These are phyloP conservation scores for Hemileia vastatrix DNA, from an alignment of 1,284 basidiomycete genomes.

Conservation along the genomic window DNA sequence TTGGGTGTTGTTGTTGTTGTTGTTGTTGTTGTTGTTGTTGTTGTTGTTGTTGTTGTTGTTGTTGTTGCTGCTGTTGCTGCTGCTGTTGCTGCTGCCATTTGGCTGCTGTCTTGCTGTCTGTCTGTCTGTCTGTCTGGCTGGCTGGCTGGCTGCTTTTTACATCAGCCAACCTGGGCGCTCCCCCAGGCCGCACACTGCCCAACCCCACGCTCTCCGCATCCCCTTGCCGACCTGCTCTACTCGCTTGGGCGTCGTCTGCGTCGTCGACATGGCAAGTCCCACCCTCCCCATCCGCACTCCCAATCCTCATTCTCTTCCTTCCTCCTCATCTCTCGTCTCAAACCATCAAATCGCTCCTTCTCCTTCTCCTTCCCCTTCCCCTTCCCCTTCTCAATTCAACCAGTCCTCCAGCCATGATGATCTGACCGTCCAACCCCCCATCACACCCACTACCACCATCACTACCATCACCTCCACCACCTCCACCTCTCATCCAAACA, in stretches of 20 bases:
- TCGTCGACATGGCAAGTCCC: conserved; percentile 24
- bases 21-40: neutral
- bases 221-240: conserved; percentile 8
- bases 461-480: neutral
- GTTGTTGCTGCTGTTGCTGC: conserved; percentile 3
- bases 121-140: conserved; percentile 22
- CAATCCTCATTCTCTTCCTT: neutral
- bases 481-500: neutral
- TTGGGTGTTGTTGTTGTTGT: conserved; percentile 8
- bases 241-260: conserved; percentile 20
- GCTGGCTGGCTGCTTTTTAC: conserved; percentile 16
- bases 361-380: neutral
- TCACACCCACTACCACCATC: neutral
- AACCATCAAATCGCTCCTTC: neutral
- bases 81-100: conserved; percentile 6
- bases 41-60: conserved; percentile 8
- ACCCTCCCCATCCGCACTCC: conserved; percentile 3
- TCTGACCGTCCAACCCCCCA: neutral
- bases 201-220: conserved; percentile 1
- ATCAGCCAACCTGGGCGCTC: neutral
- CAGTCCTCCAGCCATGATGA: neutral
- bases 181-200: neutral
- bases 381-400: neutral
- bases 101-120: conserved; percentile 8
- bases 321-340: neutral